phyloP scores from a whole-genome alignment of 306 rosid genomes.

The Cucurbita maxima region DNA sequence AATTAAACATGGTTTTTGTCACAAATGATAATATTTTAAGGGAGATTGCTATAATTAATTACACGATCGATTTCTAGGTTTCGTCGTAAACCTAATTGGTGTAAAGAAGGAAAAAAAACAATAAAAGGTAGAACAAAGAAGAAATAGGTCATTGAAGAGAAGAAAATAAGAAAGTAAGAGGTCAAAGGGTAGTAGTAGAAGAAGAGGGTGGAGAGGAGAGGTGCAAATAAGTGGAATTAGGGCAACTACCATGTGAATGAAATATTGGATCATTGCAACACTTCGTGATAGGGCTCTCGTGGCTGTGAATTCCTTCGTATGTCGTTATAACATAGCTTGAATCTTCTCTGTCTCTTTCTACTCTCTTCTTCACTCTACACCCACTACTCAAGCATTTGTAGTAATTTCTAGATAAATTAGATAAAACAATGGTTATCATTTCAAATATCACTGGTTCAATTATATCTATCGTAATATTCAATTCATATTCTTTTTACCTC shows the following conservation, averaged over 20 bases:
- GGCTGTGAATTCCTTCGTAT: slow-evolving; percentile 5
- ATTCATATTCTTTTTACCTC: too few relatives aligned
- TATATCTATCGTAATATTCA: too few relatives aligned
- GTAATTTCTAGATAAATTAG: not conserved
- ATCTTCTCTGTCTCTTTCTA: slow-evolving; percentile 7
- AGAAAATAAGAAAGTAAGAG: not conserved
- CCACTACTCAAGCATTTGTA: slow-evolving; percentile 1
- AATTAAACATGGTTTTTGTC: too few relatives aligned
- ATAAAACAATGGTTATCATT: too few relatives aligned
- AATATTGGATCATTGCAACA: not conserved
- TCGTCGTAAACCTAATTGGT: too few relatives aligned
- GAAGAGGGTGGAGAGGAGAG: not conserved
- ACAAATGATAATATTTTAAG: not conserved
- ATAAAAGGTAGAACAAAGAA: not conserved
- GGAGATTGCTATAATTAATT: not conserved
- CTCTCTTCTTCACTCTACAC: slow-evolving; percentile 7
- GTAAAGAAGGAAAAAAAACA: too few relatives aligned
- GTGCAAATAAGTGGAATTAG: not conserved
- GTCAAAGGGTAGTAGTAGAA: not conserved
- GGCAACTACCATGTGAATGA: not conserved
- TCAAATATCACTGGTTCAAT: too few relatives aligned
- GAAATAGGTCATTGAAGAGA: not conserved
- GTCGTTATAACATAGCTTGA: slow-evolving; percentile 9
- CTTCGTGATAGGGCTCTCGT: not conserved
- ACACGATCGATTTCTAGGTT: too few relatives aligned